phyloP scores from a whole-genome alignment of 768 basidiomycete genomes.

The Lyophyllum shimeji region DNA sequence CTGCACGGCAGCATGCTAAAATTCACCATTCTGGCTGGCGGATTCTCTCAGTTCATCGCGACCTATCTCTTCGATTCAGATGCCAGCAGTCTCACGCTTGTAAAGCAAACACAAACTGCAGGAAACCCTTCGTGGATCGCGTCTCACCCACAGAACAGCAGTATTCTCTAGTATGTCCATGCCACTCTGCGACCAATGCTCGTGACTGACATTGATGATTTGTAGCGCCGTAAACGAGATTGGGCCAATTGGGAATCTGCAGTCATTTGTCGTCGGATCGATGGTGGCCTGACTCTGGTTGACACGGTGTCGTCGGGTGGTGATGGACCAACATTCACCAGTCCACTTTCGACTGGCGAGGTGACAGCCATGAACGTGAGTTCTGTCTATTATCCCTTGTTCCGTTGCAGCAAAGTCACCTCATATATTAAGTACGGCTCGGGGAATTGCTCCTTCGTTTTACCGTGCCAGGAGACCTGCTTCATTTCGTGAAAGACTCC shows the following conservation, averaged over 20 bases:
- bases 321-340: conserved; percentile 47
- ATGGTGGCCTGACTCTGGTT: conserved; percentile 39
- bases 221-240: conserved; percentile 55
- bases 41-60: conserved; percentile 44
- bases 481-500: conserved; percentile 33
- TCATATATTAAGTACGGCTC: conserved; percentile 31
- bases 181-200: background rate
- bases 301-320: conserved; percentile 50
- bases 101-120: conserved; percentile 44
- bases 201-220: background rate
- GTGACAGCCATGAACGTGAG: conserved; percentile 57
- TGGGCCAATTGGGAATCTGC: conserved; percentile 38
- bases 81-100: conserved; percentile 42
- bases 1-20: too few relatives aligned
- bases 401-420: background rate
- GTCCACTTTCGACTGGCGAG: conserved; percentile 50
- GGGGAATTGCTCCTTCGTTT: conserved; percentile 34
- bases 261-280: conserved; percentile 49
- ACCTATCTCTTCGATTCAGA: conserved; percentile 53
- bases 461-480: conserved; percentile 37
- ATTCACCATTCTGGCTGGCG: conserved; percentile 49
- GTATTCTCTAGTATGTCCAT: conserved; percentile 54
- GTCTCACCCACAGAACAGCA: conserved; percentile 50
- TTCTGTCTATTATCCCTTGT: background rate
- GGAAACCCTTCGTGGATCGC: conserved; percentile 60